These are phyloP conservation scores for Yarrowia keelungensis DNA, from an alignment of 805 yeast species.

Conservation along the genomic window DNA sequence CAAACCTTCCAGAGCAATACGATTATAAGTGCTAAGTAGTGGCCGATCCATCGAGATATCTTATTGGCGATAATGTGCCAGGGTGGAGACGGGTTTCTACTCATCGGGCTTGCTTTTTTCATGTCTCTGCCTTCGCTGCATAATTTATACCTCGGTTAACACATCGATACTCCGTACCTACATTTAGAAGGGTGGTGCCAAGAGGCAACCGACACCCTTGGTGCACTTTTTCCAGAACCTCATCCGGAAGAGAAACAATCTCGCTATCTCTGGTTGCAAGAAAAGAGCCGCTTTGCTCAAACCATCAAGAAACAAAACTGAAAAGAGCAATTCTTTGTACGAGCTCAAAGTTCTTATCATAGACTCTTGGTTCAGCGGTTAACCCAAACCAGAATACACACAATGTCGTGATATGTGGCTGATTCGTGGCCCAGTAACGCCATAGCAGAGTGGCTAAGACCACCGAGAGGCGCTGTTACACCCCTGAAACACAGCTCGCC, in stretches of 20 bases:
- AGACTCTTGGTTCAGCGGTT: neutral
- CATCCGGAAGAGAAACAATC: too few relatives aligned
- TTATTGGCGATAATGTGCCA: neutral
- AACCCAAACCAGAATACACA: constrained; percentile 8
- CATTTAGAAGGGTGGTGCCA: neutral
- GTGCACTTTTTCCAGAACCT: too few relatives aligned
- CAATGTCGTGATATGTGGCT: constrained; percentile 28
- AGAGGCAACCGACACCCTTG: neutral
- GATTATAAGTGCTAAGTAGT: too few relatives aligned
- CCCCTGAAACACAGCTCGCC: constrained; percentile 2
- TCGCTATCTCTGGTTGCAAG: too few relatives aligned
- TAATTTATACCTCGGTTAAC: neutral
- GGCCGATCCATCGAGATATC: neutral
- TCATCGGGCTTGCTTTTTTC: constrained; percentile 5
- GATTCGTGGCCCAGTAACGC: constrained; percentile 20
- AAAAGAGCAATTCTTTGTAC: neutral
- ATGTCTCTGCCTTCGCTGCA: neutral
- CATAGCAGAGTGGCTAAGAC: neutral
- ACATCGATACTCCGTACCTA: constrained; percentile 1
- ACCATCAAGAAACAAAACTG: neutral
- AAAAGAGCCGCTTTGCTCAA: too few relatives aligned
- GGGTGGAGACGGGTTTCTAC: neutral
- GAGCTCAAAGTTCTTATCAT: neutral
- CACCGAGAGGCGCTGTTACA: neutral
- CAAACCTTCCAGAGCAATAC: too few relatives aligned